A percentile compares a stretch with the other conserved stretches of the same genome.
Conservation (phyloP, 768 basidiomycete genomes). For the Termitomyces sp. region DNA sequence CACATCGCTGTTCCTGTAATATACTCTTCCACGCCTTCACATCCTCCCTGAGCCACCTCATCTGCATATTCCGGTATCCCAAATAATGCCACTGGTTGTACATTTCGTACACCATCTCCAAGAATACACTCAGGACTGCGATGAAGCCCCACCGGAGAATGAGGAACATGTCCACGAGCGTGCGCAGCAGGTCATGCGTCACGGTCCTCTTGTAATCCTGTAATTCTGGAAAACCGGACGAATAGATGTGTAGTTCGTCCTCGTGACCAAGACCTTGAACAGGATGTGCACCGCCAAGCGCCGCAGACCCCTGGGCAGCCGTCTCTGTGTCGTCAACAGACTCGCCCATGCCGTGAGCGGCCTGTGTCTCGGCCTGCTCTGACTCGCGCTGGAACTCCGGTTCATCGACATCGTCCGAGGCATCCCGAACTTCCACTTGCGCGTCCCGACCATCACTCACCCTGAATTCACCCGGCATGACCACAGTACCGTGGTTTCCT, state of each 20-base stretch:
- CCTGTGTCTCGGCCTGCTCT: background rate
- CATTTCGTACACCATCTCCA: background rate
- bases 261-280: background rate
- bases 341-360: too few relatives aligned
- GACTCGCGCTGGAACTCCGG: background rate
- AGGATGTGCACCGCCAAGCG: background rate
- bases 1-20: background rate
- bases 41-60: background rate
- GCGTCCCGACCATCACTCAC: background rate
- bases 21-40: background rate
- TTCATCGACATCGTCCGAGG: background rate
- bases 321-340: too few relatives aligned
- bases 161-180: background rate
- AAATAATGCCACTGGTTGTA: background rate
- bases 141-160: background rate
- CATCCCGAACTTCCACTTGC: background rate
- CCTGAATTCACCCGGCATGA: too few relatives aligned
- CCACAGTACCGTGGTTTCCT: background rate
- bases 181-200: background rate
- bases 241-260: too few relatives aligned
- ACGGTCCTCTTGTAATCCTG: background rate
- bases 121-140: background rate
- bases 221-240: background rate
- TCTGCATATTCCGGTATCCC: background rate
- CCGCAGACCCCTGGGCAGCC: too few relatives aligned